Conservation (phyloP, 2,329 filamentous ascomycete species). For the Malbranchea zuffiana region DNA sequence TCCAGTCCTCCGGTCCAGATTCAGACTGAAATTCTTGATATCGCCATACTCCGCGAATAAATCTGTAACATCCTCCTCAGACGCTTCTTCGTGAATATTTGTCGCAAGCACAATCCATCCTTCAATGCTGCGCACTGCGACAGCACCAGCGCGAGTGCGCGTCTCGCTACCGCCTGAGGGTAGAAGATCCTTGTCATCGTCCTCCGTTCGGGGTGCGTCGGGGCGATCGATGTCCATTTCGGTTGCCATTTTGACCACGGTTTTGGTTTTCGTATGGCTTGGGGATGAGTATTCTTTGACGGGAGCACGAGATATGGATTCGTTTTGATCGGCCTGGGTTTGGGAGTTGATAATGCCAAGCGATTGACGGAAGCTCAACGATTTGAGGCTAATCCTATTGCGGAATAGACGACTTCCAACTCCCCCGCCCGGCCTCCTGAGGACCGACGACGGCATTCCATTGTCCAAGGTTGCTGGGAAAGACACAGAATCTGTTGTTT, state of each 20-base stretch:
- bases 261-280: too few relatives aligned
- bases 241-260: slow-evolving; percentile 29
- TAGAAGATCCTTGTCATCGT: slow-evolving; percentile 20
- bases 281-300: too few relatives aligned
- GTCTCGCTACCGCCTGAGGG: slow-evolving; percentile 28
- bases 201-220: slow-evolving; percentile 24
- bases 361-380: too few relatives aligned
- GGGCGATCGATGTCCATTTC: slow-evolving; percentile 39
- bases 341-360: too few relatives aligned
- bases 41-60: slow-evolving; percentile 56
- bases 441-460: too few relatives aligned
- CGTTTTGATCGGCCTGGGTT: too few relatives aligned
- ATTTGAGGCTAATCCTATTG: too few relatives aligned
- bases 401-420: too few relatives aligned
- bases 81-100: slow-evolving; percentile 58
- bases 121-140: slow-evolving; percentile 56
- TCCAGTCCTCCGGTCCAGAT: slow-evolving; percentile 54
- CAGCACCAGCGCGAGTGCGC: slow-evolving; percentile 35
- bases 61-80: slow-evolving; percentile 56
- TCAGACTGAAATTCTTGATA: slow-evolving; percentile 57
- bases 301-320: too few relatives aligned
- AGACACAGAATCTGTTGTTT: too few relatives aligned
- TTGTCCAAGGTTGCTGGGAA: too few relatives aligned
- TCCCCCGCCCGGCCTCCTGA: too few relatives aligned
- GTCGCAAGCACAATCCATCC: slow-evolving; percentile 59